Conservation (phyloP, 1,284 basidiomycete species). For the Gymnopus androsaceus region DNA sequence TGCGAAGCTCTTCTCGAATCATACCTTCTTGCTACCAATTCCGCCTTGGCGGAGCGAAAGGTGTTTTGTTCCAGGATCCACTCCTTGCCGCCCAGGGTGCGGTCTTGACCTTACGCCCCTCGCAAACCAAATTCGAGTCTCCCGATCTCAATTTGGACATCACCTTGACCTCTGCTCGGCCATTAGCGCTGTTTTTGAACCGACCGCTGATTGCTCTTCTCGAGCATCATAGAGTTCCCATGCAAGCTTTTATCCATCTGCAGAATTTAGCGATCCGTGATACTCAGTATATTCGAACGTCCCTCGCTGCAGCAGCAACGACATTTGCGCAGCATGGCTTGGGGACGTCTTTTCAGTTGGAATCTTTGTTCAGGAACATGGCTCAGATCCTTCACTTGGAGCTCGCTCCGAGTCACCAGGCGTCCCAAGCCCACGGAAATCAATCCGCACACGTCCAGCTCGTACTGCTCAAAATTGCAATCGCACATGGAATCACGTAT, state of each 20-base stretch:
- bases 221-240: background rate
- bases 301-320: conserved; percentile 34
- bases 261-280: background rate
- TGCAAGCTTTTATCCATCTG: background rate
- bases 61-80: background rate
- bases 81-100: background rate
- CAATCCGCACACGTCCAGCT: no score
- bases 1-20: background rate
- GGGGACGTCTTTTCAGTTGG: conserved; percentile 44
- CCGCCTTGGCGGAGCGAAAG: conserved; percentile 4
- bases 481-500: conserved; percentile 39
- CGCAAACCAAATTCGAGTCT: conserved; percentile 5
- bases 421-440: no score
- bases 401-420: conserved; percentile 20
- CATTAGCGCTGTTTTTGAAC: conserved; percentile 1
- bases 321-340: conserved; percentile 44
- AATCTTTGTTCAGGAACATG: conserved; percentile 40
- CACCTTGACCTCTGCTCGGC: background rate
- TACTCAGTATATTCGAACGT: background rate
- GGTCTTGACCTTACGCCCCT: background rate
- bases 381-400: conserved; percentile 19
- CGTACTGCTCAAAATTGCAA: conserved; percentile 31
- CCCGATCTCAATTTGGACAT: background rate
- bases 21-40: conserved; percentile 7
- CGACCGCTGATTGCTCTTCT: conserved; percentile 5